These are phyloP conservation scores for Fusarium pilosicola DNA, from an alignment of 2,329 filamentous ascomycete species.

Conservation along the genomic window DNA sequence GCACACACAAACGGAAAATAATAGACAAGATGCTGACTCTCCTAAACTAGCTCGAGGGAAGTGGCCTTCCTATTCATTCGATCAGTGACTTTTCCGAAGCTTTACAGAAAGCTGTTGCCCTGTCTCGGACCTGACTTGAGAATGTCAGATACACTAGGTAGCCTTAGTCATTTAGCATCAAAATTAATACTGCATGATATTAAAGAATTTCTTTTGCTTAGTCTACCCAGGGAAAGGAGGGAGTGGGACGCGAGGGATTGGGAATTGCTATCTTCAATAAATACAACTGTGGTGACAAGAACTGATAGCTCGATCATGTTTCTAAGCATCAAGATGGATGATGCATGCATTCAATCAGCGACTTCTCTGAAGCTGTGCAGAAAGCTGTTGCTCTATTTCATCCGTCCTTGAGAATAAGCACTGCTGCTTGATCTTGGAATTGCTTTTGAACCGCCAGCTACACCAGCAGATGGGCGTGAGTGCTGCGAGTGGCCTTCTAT, in stretches of 20 bases:
- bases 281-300: not conserved
- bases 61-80: not conserved
- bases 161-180: not conserved
- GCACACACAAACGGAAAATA: no score
- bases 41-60: not conserved
- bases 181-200: not conserved
- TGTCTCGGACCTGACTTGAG: not conserved
- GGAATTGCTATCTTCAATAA: not conserved
- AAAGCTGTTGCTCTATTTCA: no score
- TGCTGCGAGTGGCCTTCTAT: no score
- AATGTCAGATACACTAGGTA: not conserved
- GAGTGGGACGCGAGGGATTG: not conserved
- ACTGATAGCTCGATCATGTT: not conserved
- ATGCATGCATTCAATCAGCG: no score
- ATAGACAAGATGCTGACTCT: no score
- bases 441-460: no score
- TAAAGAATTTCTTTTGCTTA: not conserved
- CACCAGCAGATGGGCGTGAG: no score
- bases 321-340: not conserved
- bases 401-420: no score
- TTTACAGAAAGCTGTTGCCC: not conserved
- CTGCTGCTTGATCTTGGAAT: no score
- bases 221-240: not conserved
- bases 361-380: no score
- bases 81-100: not conserved